These are phyloP conservation scores for Suillus brevipes DNA, from an alignment of 768 basidiomycete species.

Conservation along the genomic window DNA sequence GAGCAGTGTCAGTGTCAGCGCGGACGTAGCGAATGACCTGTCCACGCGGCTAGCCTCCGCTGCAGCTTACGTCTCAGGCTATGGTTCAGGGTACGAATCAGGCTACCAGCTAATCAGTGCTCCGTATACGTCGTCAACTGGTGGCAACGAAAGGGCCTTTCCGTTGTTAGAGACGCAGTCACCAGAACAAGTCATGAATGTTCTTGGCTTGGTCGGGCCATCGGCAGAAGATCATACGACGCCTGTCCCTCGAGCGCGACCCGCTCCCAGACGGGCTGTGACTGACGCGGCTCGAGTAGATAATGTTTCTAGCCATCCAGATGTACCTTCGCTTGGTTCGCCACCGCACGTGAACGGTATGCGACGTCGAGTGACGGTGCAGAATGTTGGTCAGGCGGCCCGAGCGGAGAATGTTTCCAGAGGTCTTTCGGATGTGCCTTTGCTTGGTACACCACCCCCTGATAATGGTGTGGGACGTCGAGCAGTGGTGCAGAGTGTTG, in stretches of 20 bases:
- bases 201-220: constrained; percentile 29
- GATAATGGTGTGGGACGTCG: constrained; percentile 21
- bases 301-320: constrained; percentile 10
- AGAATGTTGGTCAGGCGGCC: constrained; percentile 16
- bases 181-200: constrained; percentile 25
- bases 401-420: constrained; percentile 15
- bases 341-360: constrained; percentile 15
- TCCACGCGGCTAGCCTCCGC: constrained; percentile 33
- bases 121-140: constrained; percentile 22
- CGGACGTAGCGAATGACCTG: constrained; percentile 8
- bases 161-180: constrained; percentile 28
- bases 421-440: constrained; percentile 18
- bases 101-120: constrained; percentile 26
- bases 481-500: constrained; percentile 13
- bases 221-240: constrained; percentile 29
- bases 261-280: constrained; percentile 26
- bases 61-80: constrained; percentile 37
- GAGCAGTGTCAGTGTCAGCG: constrained; percentile 2
- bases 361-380: constrained; percentile 17
- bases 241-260: constrained; percentile 21
- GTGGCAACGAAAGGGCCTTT: constrained; percentile 26
- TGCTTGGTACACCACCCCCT: constrained; percentile 11
- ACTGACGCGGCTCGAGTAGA: constrained; percentile 18
- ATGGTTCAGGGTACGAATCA: constrained; percentile 35
- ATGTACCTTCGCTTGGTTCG: constrained; percentile 12